These are phyloP conservation scores for Leccinum variabile DNA, from an alignment of 1,284 basidiomycete genomes.

Conservation along the genomic window DNA sequence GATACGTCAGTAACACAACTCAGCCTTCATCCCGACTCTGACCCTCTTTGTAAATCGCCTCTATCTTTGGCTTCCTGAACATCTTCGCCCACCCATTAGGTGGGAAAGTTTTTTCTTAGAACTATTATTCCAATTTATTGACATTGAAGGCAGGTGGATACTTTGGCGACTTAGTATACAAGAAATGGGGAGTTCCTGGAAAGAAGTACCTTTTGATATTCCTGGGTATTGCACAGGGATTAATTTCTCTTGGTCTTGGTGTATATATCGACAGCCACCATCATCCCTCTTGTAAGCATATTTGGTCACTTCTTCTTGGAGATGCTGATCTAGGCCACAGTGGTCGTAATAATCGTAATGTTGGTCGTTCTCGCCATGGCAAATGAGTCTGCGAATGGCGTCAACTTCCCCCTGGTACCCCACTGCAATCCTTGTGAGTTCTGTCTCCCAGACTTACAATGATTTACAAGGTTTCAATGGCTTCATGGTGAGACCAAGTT, in stretches of 20 bases:
- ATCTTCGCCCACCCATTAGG: slow-evolving; percentile 49
- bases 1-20: slow-evolving; percentile 43
- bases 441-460: too few species aligned
- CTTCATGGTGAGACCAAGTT: slow-evolving; percentile 33
- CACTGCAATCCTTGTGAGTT: slow-evolving; percentile 50
- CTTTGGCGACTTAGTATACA: slow-evolving; percentile 51
- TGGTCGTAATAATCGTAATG: slow-evolving; percentile 34
- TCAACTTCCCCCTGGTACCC: slow-evolving; percentile 54
- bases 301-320: background rate
- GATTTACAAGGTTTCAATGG: slow-evolving; percentile 33
- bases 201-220: slow-evolving; percentile 54
- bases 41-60: slow-evolving; percentile 35
- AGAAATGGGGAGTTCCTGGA: slow-evolving; percentile 43
- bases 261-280: slow-evolving; percentile 43
- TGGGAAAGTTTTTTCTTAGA: slow-evolving; percentile 10
- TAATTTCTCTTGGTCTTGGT: slow-evolving; percentile 47
- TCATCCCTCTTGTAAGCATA: slow-evolving; percentile 26
- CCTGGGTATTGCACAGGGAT: slow-evolving; percentile 48
- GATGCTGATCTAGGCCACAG: slow-evolving; percentile 11
- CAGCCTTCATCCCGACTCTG: slow-evolving; percentile 1
- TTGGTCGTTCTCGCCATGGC: slow-evolving; percentile 20
- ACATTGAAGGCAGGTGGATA: slow-evolving; percentile 43
- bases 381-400: slow-evolving; percentile 50
- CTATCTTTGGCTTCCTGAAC: slow-evolving; percentile 54
- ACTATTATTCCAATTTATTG: background rate